Base-by-base conservation (phyloP, 345 rosid genomes). In the Nephelium lappaceum region DNA sequence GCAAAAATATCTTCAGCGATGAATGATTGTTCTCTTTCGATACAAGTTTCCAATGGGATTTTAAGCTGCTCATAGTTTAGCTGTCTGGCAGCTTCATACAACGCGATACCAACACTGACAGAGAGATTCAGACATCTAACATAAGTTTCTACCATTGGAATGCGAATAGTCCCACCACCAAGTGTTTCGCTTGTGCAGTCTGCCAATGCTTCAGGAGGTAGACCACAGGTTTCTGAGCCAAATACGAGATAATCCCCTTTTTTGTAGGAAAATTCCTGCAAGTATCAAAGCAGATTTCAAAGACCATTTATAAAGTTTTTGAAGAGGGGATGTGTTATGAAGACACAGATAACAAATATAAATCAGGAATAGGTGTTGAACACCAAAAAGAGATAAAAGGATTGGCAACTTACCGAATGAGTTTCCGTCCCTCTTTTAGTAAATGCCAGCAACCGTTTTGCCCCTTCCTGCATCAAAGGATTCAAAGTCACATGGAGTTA, bases 51-150 rank as follows among this genome's bases (percentile, higher is more conserved):
- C 0, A 89, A 69, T 7, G 88, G 81, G 77, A 69, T 62, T 76
- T 83, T 82, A 27, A 95, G 82, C 78, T 89, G 98, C 84, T 92
- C 92, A 38, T 93, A 95, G 80, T 90, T 87, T 38, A 93, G 87
- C 83, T 95, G 98, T 73, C 96, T 89, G 67, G 95, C 86, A 69
- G 98, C 98, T 88, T 95, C 99, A 73, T 95, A 93, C 84, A 93
- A 57, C 27, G 99, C 96, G 79, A 93, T 87, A 42, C 98, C 98
- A 73, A 89, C 97, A 75, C 97, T 95, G 66, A 95, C 99, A 3
- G 97, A 92, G 42, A 95, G 95, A 82, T 95, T 95, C 77, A 95
- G 83, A 79, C 98, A 95, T 86, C 99, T 85, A 58, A 93, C 99
- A 38, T 93, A 89, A 3, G 98, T 95, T 78, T 95, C 98, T 69